Percentiles rank a stretch among this genome's conserved stretches.
phyloP scores from a whole-genome alignment of 306 rosid species.

The Boehmeria nivea region DNA sequence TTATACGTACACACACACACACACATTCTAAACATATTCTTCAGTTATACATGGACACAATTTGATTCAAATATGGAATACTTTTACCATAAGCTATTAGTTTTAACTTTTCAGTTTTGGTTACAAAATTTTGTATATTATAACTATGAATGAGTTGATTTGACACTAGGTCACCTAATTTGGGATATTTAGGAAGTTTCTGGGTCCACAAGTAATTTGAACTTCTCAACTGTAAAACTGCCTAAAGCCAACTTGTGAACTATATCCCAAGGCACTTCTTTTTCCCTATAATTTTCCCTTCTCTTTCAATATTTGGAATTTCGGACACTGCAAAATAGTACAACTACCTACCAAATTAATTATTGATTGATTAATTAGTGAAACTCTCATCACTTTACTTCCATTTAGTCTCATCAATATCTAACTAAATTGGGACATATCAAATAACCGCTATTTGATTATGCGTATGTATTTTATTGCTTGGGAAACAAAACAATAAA shows the following conservation, averaged over 20 bases:
- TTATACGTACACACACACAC: no score
- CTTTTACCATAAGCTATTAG: no score
- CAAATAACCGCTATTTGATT: not conserved
- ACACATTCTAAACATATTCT: no score
- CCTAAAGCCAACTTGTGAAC: slow-evolving; percentile 52
- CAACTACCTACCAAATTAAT: slow-evolving; percentile 40
- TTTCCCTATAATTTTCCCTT: not conserved
- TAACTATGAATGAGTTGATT: not conserved
- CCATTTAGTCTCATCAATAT: not conserved
- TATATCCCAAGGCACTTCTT: slow-evolving; percentile 29
- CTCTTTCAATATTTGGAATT: slow-evolving; percentile 15
- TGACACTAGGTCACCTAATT: slow-evolving; percentile 19
- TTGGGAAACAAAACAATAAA: not conserved
- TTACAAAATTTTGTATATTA: no score
- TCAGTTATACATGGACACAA: no score
- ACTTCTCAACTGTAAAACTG: slow-evolving; percentile 45
- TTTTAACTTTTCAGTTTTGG: not conserved
- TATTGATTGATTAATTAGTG: not conserved
- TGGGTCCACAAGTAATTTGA: slow-evolving; percentile 40
- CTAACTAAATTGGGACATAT: not conserved
- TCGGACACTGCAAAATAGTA: slow-evolving; percentile 15
- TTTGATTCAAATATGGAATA: no score
- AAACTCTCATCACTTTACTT: not conserved
- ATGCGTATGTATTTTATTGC: not conserved
- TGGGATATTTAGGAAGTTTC: slow-evolving; percentile 25